These are phyloP conservation scores for Exutisphaerella laricina DNA, from an alignment of 2,329 filamentous ascomycete genomes.

Conservation along the genomic window DNA sequence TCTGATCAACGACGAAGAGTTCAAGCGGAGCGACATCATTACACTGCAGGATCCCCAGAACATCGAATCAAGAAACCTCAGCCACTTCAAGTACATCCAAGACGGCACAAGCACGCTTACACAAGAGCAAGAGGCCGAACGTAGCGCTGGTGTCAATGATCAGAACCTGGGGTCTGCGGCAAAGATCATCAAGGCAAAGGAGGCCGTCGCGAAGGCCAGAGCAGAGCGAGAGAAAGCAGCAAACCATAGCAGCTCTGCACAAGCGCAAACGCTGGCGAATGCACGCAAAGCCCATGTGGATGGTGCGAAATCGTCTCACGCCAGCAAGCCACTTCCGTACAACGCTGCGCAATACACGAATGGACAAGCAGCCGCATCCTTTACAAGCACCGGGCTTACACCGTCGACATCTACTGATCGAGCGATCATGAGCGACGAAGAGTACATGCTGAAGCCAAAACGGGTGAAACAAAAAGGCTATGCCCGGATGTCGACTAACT, in stretches of 20 bases:
- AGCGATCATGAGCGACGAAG: slow-evolving; percentile 83
- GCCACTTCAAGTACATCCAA: slow-evolving; percentile 80
- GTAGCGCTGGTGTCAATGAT: slow-evolving; percentile 62
- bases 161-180: slow-evolving; percentile 69
- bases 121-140: slow-evolving; percentile 63
- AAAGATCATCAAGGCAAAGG: slow-evolving; percentile 86
- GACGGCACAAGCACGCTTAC: slow-evolving; percentile 66
- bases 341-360: slow-evolving; percentile 90
- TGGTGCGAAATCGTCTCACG: slow-evolving; percentile 21
- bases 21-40: slow-evolving; percentile 86
- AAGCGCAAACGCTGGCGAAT: slow-evolving; percentile 46
- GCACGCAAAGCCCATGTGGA: slow-evolving; percentile 49
- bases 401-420: slow-evolving; percentile 84
- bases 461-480: slow-evolving; percentile 88
- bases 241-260: slow-evolving; percentile 16
- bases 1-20: slow-evolving; percentile 79
- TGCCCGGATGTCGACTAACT: slow-evolving; percentile 78
- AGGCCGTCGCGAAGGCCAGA: slow-evolving; percentile 86
- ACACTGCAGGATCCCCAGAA: slow-evolving; percentile 96
- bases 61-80: slow-evolving; percentile 72
- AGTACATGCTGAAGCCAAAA: slow-evolving; percentile 91
- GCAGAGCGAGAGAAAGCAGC: slow-evolving; percentile 55
- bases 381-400: slow-evolving; percentile 90
- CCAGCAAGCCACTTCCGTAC: slow-evolving; percentile 52
- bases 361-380: slow-evolving; percentile 83